Evolutionary conservation across 108 stramenopile genomes (phyloP).

Genomic region (Poteriospumella lacustris): DNA sequence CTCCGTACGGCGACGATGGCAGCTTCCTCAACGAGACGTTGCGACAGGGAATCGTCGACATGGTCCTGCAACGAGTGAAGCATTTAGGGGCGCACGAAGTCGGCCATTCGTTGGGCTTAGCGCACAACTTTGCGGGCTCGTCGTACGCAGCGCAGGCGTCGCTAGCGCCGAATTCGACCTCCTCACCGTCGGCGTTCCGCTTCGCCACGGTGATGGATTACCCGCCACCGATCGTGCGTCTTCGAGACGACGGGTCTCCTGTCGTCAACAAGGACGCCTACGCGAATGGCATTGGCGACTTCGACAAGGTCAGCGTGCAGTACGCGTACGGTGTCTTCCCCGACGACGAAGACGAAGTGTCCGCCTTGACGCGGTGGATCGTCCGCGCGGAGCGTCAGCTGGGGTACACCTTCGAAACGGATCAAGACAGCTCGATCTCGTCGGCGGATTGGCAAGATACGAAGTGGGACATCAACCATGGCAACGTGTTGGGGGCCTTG

Average conservation of each 20-base stretch:
- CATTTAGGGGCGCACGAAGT: conserved; percentile 11
- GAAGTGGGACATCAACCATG: background rate
- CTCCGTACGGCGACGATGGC: background rate
- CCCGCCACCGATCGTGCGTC: background rate
- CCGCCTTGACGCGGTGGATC: background rate
- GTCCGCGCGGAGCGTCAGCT: background rate
- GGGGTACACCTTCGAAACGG: background rate
- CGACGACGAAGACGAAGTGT: background rate
- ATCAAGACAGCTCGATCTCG: background rate
- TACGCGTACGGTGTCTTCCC: background rate
- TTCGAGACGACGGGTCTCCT: background rate
- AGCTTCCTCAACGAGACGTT: background rate
- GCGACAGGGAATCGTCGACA: background rate
- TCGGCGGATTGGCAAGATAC: conserved; percentile 6
- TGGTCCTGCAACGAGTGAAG: background rate
- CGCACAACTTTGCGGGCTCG: conserved; percentile 17
- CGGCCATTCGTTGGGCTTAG: background rate
- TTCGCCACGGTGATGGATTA: conserved; percentile 16
- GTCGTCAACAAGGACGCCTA: background rate
- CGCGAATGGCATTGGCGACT: background rate
- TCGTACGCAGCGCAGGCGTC: background rate
- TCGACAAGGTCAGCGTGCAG: background rate
- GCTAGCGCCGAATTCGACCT: too few relatives aligned
- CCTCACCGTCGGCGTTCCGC: too few relatives aligned
- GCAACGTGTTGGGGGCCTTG: background rate